Evolutionary conservation across 2,329 filamentous ascomycete species (phyloP), one percentile per base, ranked within the genome.

Genomic region (Incumbomyces lentus): DNA sequence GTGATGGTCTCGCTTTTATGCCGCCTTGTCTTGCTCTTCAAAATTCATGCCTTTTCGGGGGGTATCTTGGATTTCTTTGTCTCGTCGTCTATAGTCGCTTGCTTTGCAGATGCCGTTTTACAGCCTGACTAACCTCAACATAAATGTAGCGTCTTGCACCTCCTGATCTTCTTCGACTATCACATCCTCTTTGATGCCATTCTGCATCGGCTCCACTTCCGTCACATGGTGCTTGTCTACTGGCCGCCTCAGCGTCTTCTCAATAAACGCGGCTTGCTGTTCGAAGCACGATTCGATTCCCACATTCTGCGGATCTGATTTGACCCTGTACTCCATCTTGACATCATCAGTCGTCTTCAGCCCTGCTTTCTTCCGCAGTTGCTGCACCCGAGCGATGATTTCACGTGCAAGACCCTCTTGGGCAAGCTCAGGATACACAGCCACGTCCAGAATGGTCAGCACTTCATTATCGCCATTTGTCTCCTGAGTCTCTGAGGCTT

Each of bases 301-400:
- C 49, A 89, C 74, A 37, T 78, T 75, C 2, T 92, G 84, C 0
- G 86, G 84, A 60, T 95, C 88, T 6, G 78, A 75, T 40, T 93
- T 68, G 4, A 96, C 79, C 48, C 74, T 75, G 68, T 95, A 96
- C 64, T 93, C 85, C 85, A 98, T 95, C 68, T 84, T 86, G 52
- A 98, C 82, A 60, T 96, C 92, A 60, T 98, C 92, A 0, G 90
- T 96, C 1, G 88, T 81, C 53, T 89, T 79, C 44, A 98, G 73
- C 1, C 87, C 87, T 6, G 89, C 89, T 71, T 92, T 92, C 78
- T 98, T 98, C 55, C 92, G 81, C 52, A 96, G 73, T 55, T 86
- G 79, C 68, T 98, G 92, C 17, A 98, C 84, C 34, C 90, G 82
- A 64, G 94, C 84, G 70, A 98, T 84, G 54, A 98, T 83, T 66